Evolutionary conservation across 768 basidiomycete genomes (phyloP).

Genomic region (Boletus vinaceobasis): DNA sequence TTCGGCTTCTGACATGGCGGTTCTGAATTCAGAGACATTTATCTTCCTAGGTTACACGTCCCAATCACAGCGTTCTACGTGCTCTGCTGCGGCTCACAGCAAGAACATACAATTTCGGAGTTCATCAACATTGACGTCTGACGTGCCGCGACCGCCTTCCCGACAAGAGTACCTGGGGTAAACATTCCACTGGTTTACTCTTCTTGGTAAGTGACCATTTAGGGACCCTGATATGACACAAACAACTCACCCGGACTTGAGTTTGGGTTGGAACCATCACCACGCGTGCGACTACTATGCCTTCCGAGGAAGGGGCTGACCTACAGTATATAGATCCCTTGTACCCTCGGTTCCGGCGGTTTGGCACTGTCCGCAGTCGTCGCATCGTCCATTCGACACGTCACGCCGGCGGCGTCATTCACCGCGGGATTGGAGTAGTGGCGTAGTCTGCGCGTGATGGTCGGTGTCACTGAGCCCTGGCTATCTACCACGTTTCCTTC

Average conservation of each 20-base stretch:
- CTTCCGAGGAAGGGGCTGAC: background rate
- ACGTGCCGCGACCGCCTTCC: too few species aligned
- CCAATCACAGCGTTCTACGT: too few species aligned
- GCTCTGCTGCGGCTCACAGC: background rate
- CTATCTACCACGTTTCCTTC: background rate
- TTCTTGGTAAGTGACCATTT: background rate
- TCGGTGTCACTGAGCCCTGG: background rate
- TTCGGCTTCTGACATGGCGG: too few species aligned
- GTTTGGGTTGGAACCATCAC: background rate
- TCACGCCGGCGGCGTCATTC: background rate
- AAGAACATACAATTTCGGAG: background rate
- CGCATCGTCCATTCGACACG: background rate
- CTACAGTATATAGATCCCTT: background rate
- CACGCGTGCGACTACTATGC: background rate
- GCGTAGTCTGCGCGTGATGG: background rate
- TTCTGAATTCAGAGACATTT: too few species aligned
- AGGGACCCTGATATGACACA: background rate
- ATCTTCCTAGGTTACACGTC: too few species aligned
- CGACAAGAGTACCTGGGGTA: too few species aligned
- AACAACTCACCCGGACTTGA: background rate
- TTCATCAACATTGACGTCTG: background rate
- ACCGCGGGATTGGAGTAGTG: background rate
- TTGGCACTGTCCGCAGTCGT: background rate
- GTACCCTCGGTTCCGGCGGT: background rate
- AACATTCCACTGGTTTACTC: too few species aligned